These are phyloP conservation scores for Moniliella sp. DNA, from an alignment of 1,284 basidiomycete genomes.

Conservation along the genomic window DNA sequence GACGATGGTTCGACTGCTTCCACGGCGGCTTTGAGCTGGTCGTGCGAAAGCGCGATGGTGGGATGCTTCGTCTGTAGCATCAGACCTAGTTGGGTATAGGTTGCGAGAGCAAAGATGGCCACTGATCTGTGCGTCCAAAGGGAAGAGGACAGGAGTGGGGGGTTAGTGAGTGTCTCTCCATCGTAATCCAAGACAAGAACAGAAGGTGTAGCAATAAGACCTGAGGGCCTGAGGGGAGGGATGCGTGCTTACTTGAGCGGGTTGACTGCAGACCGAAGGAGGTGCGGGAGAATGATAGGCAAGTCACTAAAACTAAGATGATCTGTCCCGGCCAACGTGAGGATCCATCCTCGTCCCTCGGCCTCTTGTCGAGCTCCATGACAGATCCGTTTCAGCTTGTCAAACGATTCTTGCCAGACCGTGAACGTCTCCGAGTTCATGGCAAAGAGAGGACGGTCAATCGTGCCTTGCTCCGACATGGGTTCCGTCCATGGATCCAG, in stretches of 20 bases:
- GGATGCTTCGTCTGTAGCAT: no score
- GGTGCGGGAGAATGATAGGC: constrained; percentile 14
- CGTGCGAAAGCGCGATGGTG: no score
- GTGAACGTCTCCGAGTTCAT: constrained; percentile 18
- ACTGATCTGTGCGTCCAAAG: no score
- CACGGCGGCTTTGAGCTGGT: no score
- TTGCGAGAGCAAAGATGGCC: no score
- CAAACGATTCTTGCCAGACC: constrained; percentile 13
- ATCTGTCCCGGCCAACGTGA: constrained; percentile 17
- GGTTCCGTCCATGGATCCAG: constrained; percentile 21
- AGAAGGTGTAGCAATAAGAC: no score
- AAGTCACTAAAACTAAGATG: constrained; percentile 21
- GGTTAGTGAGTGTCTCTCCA: no score
- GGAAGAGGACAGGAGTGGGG: no score
- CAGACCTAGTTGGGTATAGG: no score
- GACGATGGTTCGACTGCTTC: no score
- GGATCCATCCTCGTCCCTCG: constrained; percentile 13
- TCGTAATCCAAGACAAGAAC: no score
- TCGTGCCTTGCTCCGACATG: constrained; percentile 9
- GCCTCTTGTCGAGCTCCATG: constrained; percentile 7
- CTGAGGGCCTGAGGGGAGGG: no score
- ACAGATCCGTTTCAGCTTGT: constrained; percentile 9
- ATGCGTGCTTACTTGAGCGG: constrained; percentile 6
- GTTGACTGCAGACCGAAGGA: constrained; percentile 17
- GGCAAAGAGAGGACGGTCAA: constrained; percentile 12